Evolutionary conservation across 2,329 filamentous ascomycete species (phyloP).

Genomic region (Purpureocillium lavendulum): DNA sequence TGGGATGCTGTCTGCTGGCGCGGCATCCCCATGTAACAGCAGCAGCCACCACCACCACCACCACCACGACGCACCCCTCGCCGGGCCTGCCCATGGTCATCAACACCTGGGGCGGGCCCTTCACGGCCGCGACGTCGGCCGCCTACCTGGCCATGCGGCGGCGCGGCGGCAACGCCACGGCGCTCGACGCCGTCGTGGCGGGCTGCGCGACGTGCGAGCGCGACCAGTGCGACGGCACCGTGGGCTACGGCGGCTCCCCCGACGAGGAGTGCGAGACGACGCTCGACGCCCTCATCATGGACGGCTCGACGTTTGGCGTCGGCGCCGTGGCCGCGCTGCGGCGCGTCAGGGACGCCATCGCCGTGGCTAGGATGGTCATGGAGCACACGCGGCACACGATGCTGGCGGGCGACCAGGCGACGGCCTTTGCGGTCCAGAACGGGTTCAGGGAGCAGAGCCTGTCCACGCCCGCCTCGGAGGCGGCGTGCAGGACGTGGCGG

Average conservation of each 20-base stretch:
- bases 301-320: conserved; percentile 42
- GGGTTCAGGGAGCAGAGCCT: conserved; percentile 39
- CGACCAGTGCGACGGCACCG: conserved; percentile 44
- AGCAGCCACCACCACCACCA: conserved; percentile 6
- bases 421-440: conserved; percentile 41
- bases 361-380: conserved; percentile 41
- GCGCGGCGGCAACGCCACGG: conserved; percentile 19
- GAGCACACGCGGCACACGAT: conserved; percentile 43
- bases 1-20: too few relatives aligned
- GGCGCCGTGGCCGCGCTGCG: conserved; percentile 45
- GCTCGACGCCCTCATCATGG: conserved; percentile 51
- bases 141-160: conserved; percentile 30
- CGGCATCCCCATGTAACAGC: too few relatives aligned
- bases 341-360: conserved; percentile 37
- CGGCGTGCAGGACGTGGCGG: conserved; percentile 34
- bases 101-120: conserved; percentile 47
- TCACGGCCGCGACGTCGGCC: conserved; percentile 42
- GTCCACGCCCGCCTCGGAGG: conserved; percentile 29
- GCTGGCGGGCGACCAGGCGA: conserved; percentile 44
- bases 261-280: conserved; percentile 50
- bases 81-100: conserved; percentile 37
- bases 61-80: conserved; percentile 22
- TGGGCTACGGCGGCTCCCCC: conserved; percentile 46
- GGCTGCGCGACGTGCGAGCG: conserved; percentile 43
- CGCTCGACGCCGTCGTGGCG: conserved; percentile 42